These are phyloP conservation scores for Aspergillus luchuensis DNA, from an alignment of 2,329 filamentous ascomycete species.

Conservation along the genomic window DNA sequence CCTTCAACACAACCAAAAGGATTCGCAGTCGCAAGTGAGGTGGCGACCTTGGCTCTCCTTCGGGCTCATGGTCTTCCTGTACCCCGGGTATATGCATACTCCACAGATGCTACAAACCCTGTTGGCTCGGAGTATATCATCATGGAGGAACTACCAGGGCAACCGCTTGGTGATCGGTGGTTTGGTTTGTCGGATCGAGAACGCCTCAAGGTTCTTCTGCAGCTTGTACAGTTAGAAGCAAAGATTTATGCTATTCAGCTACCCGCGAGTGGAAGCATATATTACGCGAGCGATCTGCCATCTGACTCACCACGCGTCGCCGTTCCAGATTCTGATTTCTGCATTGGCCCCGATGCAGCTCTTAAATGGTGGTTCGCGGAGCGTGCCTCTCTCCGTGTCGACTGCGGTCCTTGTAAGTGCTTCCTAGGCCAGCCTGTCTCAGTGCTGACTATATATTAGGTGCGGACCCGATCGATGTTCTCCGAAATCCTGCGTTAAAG, in stretches of 20 bases:
- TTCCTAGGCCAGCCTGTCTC: not conserved
- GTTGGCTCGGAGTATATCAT: conserved; percentile 9
- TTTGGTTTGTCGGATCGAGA: conserved; percentile 3
- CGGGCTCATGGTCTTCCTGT: conserved; percentile 1
- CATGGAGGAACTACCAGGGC: conserved; percentile 9
- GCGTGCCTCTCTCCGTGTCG: not conserved
- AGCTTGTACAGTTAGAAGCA: conserved; percentile 5
- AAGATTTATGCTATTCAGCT: conserved; percentile 1
- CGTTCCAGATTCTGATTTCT: not conserved
- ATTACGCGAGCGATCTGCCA: conserved; percentile 3
- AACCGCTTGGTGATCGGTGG: not conserved
- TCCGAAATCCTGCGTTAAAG: conserved; percentile 1
- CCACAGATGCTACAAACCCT: not conserved
- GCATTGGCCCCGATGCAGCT: not conserved
- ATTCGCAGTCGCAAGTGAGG: not conserved
- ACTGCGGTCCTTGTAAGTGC: conserved; percentile 4
- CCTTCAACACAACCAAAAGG: not conserved
- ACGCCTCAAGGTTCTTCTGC: conserved; percentile 5
- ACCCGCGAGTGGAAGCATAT: conserved; percentile 7
- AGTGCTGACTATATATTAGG: not conserved
- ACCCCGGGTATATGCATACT: conserved; percentile 2
- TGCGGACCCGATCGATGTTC: not conserved
- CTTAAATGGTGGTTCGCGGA: conserved; percentile 1
- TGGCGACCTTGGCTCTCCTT: conserved; percentile 5
- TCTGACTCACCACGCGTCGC: conserved; percentile 4